These are phyloP conservation scores for Hysterium pulicare DNA, from an alignment of 2,329 filamentous ascomycete species.

Conservation along the genomic window DNA sequence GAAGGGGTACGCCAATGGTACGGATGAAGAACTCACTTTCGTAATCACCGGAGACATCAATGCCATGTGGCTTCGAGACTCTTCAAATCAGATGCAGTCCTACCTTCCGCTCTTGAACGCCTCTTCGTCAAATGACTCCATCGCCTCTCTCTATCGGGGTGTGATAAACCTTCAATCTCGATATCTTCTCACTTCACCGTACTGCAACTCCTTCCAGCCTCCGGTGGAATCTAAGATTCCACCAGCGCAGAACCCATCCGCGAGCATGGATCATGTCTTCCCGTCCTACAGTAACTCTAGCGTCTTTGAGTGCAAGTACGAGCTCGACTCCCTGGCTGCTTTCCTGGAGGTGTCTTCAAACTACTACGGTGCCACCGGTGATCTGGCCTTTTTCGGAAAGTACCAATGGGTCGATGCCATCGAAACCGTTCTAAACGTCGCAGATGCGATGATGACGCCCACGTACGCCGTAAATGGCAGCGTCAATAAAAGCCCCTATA, in stretches of 20 bases:
- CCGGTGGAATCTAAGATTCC: constrained; percentile 46
- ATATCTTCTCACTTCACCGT: constrained; percentile 60
- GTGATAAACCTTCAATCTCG: constrained; percentile 69
- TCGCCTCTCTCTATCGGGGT: constrained; percentile 66
- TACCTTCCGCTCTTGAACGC: constrained; percentile 61
- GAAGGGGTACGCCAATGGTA: constrained; percentile 58
- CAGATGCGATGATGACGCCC: constrained; percentile 45
- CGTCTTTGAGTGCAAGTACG: constrained; percentile 55
- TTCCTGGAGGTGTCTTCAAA: constrained; percentile 49
- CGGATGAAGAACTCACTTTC: constrained; percentile 62
- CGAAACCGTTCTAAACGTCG: constrained; percentile 44
- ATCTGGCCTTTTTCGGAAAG: constrained; percentile 46
- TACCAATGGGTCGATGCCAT: constrained; percentile 48
- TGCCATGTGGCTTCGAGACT: constrained; percentile 54
- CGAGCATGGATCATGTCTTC: constrained; percentile 40
- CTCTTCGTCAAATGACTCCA: constrained; percentile 53
- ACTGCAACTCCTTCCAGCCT: constrained; percentile 54
- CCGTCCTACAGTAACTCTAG: constrained; percentile 42
- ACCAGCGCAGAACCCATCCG: constrained; percentile 37
- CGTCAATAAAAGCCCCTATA: constrained; percentile 45
- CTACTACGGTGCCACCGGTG: constrained; percentile 50
- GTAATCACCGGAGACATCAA: constrained; percentile 59
- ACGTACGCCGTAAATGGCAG: constrained; percentile 48
- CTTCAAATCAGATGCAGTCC: constrained; percentile 68
- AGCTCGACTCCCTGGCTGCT: constrained; percentile 51